Percentiles rank a stretch among this genome's conserved stretches.
Conservation (phyloP, 2,329 filamentous ascomycete species). For the Bertia moriformis region DNA sequence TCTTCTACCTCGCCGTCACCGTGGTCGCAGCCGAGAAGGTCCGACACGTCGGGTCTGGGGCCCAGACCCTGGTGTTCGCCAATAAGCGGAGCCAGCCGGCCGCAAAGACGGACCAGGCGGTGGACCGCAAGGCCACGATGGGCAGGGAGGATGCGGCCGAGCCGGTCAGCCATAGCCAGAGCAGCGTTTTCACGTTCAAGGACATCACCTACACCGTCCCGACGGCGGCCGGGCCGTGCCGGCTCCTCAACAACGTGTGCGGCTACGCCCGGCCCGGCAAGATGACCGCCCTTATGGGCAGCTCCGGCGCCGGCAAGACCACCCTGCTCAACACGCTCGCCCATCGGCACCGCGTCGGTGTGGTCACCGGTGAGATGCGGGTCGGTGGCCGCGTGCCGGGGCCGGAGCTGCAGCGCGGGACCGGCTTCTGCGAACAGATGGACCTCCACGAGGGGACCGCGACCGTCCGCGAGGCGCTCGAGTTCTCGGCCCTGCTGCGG, state of each 20-base stretch:
- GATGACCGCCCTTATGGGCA: slow-evolving; percentile 70
- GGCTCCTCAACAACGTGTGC: slow-evolving; percentile 53
- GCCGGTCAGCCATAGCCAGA: neutral
- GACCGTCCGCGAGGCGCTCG: slow-evolving; percentile 53
- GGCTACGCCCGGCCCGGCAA: slow-evolving; percentile 70
- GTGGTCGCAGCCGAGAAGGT: slow-evolving; percentile 36
- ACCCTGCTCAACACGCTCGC: slow-evolving; percentile 65
- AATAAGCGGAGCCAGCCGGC: neutral
- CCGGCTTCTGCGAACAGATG: slow-evolving; percentile 60
- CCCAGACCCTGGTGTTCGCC: neutral
- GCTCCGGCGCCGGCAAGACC: slow-evolving; percentile 67
- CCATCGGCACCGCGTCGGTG: slow-evolving; percentile 53
- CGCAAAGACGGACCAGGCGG: neutral
- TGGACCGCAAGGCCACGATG: neutral
- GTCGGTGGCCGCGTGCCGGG: slow-evolving; percentile 51
- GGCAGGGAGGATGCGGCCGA: neutral
- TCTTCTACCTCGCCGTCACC: slow-evolving; percentile 37
- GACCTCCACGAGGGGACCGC: slow-evolving; percentile 57
- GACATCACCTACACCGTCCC: neutral
- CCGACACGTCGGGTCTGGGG: neutral
- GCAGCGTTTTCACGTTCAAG: neutral
- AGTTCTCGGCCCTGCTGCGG: slow-evolving; percentile 53
- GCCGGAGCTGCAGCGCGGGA: slow-evolving; percentile 51
- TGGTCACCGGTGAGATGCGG: slow-evolving; percentile 55
- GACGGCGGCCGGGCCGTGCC: slow-evolving; percentile 13